Conservation (phyloP, 2,329 filamentous ascomycete species). For the Trichoderma sp. region DNA sequence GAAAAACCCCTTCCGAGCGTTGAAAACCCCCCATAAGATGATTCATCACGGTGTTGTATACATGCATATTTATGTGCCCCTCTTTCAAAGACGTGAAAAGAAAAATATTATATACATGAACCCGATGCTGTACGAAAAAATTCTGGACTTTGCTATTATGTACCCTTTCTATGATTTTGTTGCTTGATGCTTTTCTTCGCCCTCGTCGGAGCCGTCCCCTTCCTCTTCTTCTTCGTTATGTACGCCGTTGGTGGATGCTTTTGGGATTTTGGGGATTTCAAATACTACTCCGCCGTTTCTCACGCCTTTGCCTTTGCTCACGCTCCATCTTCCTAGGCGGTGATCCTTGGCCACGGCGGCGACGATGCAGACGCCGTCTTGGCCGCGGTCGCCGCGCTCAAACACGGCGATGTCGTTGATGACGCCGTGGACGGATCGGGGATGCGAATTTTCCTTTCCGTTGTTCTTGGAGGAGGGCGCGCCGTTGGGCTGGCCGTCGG, state of each 20-base stretch:
- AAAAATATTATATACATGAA: conserved; percentile 9
- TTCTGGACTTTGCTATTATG: conserved; percentile 25
- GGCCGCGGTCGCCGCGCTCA: conserved; percentile 75
- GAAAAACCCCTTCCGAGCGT: background rate
- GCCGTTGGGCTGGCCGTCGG: background rate
- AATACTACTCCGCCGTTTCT: conserved; percentile 87
- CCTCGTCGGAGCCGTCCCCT: conserved; percentile 1
- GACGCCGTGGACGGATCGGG: conserved; percentile 61
- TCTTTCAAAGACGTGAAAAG: background rate
- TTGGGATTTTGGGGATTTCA: conserved; percentile 61
- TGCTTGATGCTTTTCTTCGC: conserved; percentile 18
- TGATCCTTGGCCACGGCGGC: conserved; percentile 86
- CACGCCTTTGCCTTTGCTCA: conserved; percentile 48
- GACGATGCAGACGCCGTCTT: conserved; percentile 76
- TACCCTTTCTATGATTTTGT: conserved; percentile 6
- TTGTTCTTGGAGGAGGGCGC: conserved; percentile 28
- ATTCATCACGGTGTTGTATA: background rate
- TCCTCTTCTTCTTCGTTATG: conserved; percentile 27
- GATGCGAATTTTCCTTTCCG: conserved; percentile 24
- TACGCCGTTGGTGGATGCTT: conserved; percentile 34
- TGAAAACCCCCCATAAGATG: background rate
- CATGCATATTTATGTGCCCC: conserved; percentile 7
- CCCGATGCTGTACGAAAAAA: conserved; percentile 15
- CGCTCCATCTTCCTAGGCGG: conserved; percentile 79
- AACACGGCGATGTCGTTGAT: conserved; percentile 87